These are phyloP conservation scores for Clonostachys rosea DNA, from an alignment of 2,329 filamentous ascomycete species.

Conservation along the genomic window DNA sequence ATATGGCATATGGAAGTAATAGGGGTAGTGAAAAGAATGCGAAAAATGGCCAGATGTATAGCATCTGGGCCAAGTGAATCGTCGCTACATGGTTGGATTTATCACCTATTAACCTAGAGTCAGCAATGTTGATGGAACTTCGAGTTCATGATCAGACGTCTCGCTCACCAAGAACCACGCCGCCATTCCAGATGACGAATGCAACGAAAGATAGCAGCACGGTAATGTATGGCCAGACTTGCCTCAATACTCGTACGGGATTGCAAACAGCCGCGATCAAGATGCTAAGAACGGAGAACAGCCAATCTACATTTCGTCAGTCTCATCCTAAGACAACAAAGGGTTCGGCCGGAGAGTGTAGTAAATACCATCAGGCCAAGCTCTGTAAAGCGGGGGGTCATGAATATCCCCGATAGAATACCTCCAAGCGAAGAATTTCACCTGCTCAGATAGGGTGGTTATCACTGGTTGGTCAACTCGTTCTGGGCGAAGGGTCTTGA, in stretches of 20 bases:
- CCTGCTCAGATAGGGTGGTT: slow-evolving; percentile 21
- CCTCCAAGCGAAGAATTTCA: slow-evolving; percentile 31
- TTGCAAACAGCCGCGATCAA: slow-evolving; percentile 50
- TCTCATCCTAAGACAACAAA: neutral
- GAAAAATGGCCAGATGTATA: slow-evolving; percentile 91
- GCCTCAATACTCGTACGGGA: slow-evolving; percentile 34
- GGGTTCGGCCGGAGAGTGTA: neutral
- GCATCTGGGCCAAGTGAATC: slow-evolving; percentile 84
- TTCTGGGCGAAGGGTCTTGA: slow-evolving; percentile 35
- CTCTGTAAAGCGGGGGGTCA: slow-evolving; percentile 41
- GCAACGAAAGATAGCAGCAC: slow-evolving; percentile 63
- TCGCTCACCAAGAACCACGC: slow-evolving; percentile 76
- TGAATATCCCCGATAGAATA: slow-evolving; percentile 49
- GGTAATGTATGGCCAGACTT: slow-evolving; percentile 54
- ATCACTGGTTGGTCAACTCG: slow-evolving; percentile 20
- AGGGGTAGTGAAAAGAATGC: slow-evolving; percentile 86
- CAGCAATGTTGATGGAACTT: neutral
- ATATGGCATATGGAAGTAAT: slow-evolving; percentile 45
- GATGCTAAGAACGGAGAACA: slow-evolving; percentile 59
- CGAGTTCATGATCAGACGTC: neutral
- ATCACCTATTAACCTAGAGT: slow-evolving; percentile 57
- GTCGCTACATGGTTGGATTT: slow-evolving; percentile 92
- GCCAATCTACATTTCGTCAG: slow-evolving; percentile 34
- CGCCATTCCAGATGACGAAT: slow-evolving; percentile 84
- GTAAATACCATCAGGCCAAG: slow-evolving; percentile 45